Base-by-base conservation (phyloP, 2,329 filamentous ascomycete genomes). In the Ceratocystis cubensis region DNA sequence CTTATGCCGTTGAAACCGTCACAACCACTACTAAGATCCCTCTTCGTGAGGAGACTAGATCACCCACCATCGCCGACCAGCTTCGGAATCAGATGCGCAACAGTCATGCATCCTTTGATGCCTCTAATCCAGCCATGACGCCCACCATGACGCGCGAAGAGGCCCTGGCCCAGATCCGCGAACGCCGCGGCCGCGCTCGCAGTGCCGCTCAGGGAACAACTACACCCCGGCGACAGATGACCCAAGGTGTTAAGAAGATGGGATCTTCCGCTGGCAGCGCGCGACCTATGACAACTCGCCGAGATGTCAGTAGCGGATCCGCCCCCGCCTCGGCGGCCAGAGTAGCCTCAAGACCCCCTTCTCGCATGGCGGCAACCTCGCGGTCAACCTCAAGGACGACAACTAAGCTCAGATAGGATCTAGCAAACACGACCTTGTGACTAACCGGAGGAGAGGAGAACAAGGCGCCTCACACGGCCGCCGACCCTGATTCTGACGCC, bases 151-250 rank as follows among this genome's bases (percentile, higher is more conserved):
- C 84, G 30, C 81, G 89, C 65, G 89, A 91, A 74, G 81, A 91
- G 74, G 88, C 88, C 2, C 80, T 93, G 17, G 87, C 87, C 66
- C 84, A 87, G 73, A 92, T 93, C 70, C 81, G 85, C 65, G 86
- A 89, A 75, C 80, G 89, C 33, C 78, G 89, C 65, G 88, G 87
- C 5, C 79, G 89, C 59, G 87, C 88, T 66, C 81, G 84, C 70
- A 89, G 86, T 73, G 82, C 87, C 67, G 84, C 85, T 3, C 80
- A 84, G 82, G 73, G 73, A 83, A 48, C 77, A 80, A 69, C 82
- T 79, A 30, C 75, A 70, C 50, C 65, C 75, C 25, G 73, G 71
- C 61, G 74, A 74, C 69, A 71, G 75, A 61, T 65, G 64, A 25
- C 56, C 5, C 64, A 65, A 41, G 64, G 64, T 13, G 25, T 65